Base-by-base conservation (phyloP, 2,329 filamentous ascomycete genomes). In the Arthroderma uncinatum region DNA sequence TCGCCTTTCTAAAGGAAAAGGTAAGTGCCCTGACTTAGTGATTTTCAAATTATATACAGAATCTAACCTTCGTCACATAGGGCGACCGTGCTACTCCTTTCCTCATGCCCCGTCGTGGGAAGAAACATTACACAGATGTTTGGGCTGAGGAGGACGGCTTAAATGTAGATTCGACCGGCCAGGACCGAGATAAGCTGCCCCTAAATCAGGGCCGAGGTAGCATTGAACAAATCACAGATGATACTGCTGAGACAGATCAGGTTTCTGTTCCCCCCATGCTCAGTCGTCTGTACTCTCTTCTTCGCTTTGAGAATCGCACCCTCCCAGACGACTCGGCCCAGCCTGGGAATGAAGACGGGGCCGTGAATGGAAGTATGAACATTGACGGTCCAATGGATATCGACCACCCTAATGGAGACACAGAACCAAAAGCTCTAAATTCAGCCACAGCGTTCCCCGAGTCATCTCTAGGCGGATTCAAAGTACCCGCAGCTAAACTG, bases 101-200 rank as follows among this genome's bases (percentile, higher is more conserved):
- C 65, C 76, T 91, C 37, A 89, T 95, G 71, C 90, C 92, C 6
- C 85, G 85, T 62, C 84, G 90, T 21, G 91, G 90, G 48, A 87
- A 88, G 69, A 85, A 84, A 64, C 86, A 89, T 66, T 98, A 97
- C 72, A 84, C 82, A 23, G 91, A 97, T 59, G 78, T 92, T 8
- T 98, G 93, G 93, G 86, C 89, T 0, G 90, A 95, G 63, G 93
- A 98, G 69, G 93, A 98, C 66, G 89, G 89, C 8, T 86, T 89
- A 77, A 79, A 84, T 37, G 75, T 91, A 6, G 89, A 94, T 67
- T 79, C 81, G 3, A 78, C 81, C 4, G 78, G 80, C 36, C 77
- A 80, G 59, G 77, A 78, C 23, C 77, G 79, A 40, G 84, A 89
- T 57, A 84, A 82, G 62, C 78, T 89, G 5, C 81, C 88, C 0